Evolutionary conservation across 805 yeast genomes (phyloP).

Genomic region (Kluyveromyces siamensis): DNA sequence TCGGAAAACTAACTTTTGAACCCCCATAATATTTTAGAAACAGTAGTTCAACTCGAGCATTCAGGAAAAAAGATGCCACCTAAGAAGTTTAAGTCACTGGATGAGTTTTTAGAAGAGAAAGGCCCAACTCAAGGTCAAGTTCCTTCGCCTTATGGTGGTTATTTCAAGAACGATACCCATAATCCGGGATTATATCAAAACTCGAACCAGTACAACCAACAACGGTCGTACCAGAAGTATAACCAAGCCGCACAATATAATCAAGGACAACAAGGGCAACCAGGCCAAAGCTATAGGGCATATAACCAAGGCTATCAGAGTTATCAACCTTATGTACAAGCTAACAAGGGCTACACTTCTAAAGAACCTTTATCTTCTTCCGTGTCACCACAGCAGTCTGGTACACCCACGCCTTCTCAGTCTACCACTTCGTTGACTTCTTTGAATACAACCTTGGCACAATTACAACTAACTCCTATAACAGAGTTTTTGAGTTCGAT

Average conservation of each 20-base stretch:
- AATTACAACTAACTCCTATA: conserved; percentile 58
- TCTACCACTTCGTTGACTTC: conserved; percentile 70
- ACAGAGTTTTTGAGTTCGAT: conserved; percentile 39
- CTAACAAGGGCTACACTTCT: conserved; percentile 13
- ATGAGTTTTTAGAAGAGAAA: conserved; percentile 22
- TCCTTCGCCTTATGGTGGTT: conserved; percentile 28
- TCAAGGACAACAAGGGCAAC: conserved; percentile 1
- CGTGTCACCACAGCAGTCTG: conserved; percentile 29
- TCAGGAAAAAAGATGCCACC: conserved; percentile 21
- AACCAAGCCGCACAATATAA: conserved; percentile 1
- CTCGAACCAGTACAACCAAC: conserved; percentile 11
- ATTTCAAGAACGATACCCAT: conserved; percentile 16
- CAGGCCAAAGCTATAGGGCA: background rate
- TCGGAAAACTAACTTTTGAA: too few relatives aligned
- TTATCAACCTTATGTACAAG: conserved; percentile 6
- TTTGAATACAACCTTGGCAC: conserved; percentile 59
- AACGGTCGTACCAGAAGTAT: conserved; percentile 9
- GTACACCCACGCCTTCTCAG: conserved; percentile 35
- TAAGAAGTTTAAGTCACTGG: conserved; percentile 25
- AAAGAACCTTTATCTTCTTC: conserved; percentile 25
- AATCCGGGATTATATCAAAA: conserved; percentile 4
- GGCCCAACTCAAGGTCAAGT: conserved; percentile 23
- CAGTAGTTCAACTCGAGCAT: too few relatives aligned
- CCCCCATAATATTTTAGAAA: too few relatives aligned
- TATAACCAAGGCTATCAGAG: conserved; percentile 10